These are phyloP conservation scores for Heritiera fomes DNA, from an alignment of 345 rosid genomes.

Conservation along the genomic window DNA sequence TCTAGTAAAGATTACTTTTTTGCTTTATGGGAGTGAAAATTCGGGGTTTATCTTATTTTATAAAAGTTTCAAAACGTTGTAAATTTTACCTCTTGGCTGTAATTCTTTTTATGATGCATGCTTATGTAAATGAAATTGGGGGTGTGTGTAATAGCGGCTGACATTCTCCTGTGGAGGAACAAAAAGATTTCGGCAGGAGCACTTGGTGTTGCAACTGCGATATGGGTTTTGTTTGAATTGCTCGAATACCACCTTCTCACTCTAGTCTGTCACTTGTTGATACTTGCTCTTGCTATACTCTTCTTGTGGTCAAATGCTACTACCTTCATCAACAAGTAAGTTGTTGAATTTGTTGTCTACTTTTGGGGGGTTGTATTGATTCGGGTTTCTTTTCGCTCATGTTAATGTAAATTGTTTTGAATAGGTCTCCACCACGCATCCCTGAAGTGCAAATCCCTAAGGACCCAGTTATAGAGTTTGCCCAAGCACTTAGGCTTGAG, in stretches of 20 bases:
- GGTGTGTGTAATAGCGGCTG: slow-evolving; percentile 56
- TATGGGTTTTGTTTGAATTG: slow-evolving; percentile 81
- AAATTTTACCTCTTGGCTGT: neutral
- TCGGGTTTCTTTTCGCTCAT: neutral
- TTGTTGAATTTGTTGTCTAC: neutral
- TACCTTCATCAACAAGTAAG: slow-evolving; percentile 90
- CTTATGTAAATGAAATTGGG: neutral
- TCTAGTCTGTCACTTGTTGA: slow-evolving; percentile 68
- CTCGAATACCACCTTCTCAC: slow-evolving; percentile 79
- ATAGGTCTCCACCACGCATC: slow-evolving; percentile 68
- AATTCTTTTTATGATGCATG: neutral
- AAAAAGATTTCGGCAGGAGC: slow-evolving; percentile 90
- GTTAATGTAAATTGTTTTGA: neutral
- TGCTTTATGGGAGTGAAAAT: neutral
- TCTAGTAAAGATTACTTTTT: neutral
- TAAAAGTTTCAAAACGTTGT: neutral
- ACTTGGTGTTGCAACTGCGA: slow-evolving; percentile 71
- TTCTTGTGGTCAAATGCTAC: slow-evolving; percentile 92
- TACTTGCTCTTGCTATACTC: slow-evolving; percentile 67
- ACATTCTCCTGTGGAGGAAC: slow-evolving; percentile 91
- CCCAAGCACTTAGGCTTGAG: slow-evolving; percentile 68
- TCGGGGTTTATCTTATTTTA: neutral
- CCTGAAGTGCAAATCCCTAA: slow-evolving; percentile 72
- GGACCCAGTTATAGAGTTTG: slow-evolving; percentile 64
- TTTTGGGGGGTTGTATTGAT: neutral